A percentile compares a stretch with the other conserved stretches of the same genome.
Evolutionary conservation across 2,329 filamentous ascomycete species (phyloP).

Genomic region (Phialophora chinensis): DNA sequence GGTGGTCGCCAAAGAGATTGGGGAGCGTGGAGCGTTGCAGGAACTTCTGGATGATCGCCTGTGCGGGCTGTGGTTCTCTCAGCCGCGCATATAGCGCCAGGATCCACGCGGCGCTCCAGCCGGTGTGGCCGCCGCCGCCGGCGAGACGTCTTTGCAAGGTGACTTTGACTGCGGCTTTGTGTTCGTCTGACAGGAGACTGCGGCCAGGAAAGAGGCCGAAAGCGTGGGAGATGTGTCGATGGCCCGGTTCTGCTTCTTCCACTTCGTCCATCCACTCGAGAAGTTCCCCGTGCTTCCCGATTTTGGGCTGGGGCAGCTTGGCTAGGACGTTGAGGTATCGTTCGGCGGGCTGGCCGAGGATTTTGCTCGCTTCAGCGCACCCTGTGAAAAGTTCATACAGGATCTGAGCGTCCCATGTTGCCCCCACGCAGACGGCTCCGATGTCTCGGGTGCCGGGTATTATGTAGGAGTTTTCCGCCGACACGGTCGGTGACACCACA

Average conservation of each 20-base stretch:
- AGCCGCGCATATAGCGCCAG: constrained; percentile 58
- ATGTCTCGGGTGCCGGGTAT: constrained; percentile 27
- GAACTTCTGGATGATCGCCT: constrained; percentile 49
- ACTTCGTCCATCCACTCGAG: constrained; percentile 47
- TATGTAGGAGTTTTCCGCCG: constrained; percentile 44
- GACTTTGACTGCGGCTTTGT: constrained; percentile 46
- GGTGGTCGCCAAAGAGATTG: constrained; percentile 55
- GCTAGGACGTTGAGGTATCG: constrained; percentile 11
- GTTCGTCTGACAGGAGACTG: constrained; percentile 29
- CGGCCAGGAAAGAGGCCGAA: constrained; percentile 56
- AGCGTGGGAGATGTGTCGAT: constrained; percentile 59
- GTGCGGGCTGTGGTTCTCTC: constrained; percentile 47
- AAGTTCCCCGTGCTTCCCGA: constrained; percentile 39
- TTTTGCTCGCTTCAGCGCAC: constrained; percentile 36
- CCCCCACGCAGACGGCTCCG: constrained; percentile 40
- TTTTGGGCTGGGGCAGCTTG: constrained; percentile 11
- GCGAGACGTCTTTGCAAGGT: constrained; percentile 42
- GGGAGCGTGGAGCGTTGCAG: constrained; percentile 51
- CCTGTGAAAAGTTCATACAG: constrained; percentile 49
- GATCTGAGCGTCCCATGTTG: constrained; percentile 57
- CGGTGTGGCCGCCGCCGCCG: constrained; percentile 57
- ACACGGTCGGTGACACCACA: constrained; percentile 42
- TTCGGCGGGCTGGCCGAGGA: constrained; percentile 34
- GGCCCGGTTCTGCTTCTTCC: constrained; percentile 48
- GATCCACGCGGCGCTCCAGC: constrained; percentile 60